These are phyloP conservation scores for Thielaviopsis ethacetica DNA, from an alignment of 2,329 filamentous ascomycete species.

Conservation along the genomic window DNA sequence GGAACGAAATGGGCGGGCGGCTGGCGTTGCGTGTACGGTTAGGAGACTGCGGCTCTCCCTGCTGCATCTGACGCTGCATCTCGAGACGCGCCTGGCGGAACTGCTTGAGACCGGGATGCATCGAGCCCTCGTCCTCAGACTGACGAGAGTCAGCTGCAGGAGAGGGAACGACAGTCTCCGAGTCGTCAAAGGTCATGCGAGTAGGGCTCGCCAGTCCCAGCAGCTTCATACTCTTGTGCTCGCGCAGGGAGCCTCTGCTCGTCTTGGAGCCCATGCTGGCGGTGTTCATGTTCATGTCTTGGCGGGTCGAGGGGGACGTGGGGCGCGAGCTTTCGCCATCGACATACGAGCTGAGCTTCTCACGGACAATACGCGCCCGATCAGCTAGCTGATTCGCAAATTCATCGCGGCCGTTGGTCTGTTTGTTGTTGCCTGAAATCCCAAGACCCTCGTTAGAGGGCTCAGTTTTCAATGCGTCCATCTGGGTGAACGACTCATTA, in stretches of 20 bases:
- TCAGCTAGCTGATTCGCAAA: constrained; percentile 59
- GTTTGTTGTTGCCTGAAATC: neutral
- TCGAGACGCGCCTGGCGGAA: constrained; percentile 42
- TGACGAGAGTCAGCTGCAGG: constrained; percentile 15
- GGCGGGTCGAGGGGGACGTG: constrained; percentile 19
- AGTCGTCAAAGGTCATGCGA: constrained; percentile 17
- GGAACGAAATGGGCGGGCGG: constrained; percentile 28
- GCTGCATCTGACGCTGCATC: constrained; percentile 28
- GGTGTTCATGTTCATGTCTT: constrained; percentile 18
- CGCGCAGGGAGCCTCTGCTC: constrained; percentile 48
- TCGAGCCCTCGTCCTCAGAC: constrained; percentile 23
- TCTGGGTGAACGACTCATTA: constrained; percentile 17
- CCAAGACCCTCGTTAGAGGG: constrained; percentile 15
- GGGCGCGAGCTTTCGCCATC: constrained; percentile 34
- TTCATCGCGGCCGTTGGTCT: constrained; percentile 32
- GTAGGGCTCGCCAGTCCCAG: constrained; percentile 34
- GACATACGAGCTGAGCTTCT: constrained; percentile 53
- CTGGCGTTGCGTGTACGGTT: constrained; percentile 30
- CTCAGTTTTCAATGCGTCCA: constrained; percentile 21
- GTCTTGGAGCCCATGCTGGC: constrained; percentile 40
- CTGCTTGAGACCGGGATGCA: constrained; percentile 36
- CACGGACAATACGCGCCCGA: constrained; percentile 53
- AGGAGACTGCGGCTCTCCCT: constrained; percentile 33
- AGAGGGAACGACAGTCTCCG: constrained; percentile 4
- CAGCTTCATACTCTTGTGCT: constrained; percentile 44